Conservation (phyloP, 352 stramenopile genomes). For the Pythium volutum region DNA sequence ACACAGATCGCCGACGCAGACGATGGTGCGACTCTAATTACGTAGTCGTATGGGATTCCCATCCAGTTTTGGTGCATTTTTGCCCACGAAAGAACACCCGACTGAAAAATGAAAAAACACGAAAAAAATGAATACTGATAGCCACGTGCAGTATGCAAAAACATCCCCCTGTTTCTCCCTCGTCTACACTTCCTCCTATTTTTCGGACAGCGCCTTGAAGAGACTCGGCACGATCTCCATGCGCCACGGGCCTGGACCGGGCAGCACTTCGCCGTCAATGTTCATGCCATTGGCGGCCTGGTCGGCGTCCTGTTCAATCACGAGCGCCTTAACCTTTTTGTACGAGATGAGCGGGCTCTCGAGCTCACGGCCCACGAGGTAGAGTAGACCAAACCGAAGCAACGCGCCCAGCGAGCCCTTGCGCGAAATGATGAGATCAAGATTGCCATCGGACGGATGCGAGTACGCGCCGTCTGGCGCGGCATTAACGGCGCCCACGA, state of each 20-base stretch:
- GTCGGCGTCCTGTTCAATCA: conserved; percentile 51
- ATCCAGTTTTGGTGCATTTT: conserved; percentile 11
- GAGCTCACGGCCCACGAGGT: conserved; percentile 73
- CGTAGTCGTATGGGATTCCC: too few species aligned
- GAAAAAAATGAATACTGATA: background rate
- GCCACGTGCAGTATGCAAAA: background rate
- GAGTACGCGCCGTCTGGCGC: conserved; percentile 65
- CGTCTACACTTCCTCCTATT: too few species aligned
- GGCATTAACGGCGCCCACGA: conserved; percentile 71
- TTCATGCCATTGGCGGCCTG: conserved; percentile 68
- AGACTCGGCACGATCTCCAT: conserved; percentile 85
- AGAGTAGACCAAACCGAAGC: conserved; percentile 52
- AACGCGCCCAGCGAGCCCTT: conserved; percentile 51
- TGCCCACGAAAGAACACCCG: too few species aligned
- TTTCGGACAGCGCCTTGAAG: conserved; percentile 85
- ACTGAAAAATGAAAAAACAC: too few species aligned
- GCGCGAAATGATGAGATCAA: conserved; percentile 75
- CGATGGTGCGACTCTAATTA: too few species aligned
- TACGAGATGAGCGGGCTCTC: conserved; percentile 71
- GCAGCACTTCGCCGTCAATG: conserved; percentile 78
- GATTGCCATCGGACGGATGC: conserved; percentile 73
- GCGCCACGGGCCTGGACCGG: conserved; percentile 58
- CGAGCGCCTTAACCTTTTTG: conserved; percentile 74
- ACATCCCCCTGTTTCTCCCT: background rate
- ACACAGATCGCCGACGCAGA: too few species aligned